These are phyloP conservation scores for Phytophthora megakarya DNA, from an alignment of 352 stramenopile species.

Conservation along the genomic window DNA sequence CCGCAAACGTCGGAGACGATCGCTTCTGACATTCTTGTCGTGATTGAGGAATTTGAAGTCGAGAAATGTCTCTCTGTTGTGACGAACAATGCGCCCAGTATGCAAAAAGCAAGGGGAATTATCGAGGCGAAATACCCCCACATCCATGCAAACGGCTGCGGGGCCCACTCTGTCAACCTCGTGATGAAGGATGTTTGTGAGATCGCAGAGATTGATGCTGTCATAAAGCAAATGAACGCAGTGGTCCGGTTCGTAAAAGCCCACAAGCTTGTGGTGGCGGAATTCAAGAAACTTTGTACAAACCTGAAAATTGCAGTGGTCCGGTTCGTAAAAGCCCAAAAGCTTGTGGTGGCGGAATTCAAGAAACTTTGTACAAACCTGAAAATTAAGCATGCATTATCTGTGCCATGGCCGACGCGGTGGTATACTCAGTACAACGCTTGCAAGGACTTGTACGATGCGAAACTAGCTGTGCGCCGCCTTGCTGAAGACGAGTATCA, in stretches of 20 bases:
- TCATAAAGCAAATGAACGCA: not conserved
- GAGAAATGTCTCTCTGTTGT: not conserved
- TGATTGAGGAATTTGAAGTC: not conserved
- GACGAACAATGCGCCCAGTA: not conserved
- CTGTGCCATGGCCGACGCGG: not conserved
- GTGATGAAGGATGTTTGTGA: slow-evolving; percentile 6
- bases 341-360: not conserved
- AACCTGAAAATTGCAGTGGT: not conserved
- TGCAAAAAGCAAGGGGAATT: not conserved
- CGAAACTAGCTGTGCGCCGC: not conserved
- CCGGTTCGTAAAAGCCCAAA: not conserved
- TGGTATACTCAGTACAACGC: slow-evolving; percentile 3
- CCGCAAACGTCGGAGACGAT: not conserved
- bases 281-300: not conserved
- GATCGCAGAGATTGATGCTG: not conserved
- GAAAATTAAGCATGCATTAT: not conserved
- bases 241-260: not conserved
- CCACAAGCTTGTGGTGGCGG: not conserved
- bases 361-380: not conserved
- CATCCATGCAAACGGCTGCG: not conserved
- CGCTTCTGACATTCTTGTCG: not conserved
- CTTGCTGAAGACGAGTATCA: not conserved
- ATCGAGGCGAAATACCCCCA: not conserved
- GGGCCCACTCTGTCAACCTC: not conserved
- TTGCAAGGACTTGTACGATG: not conserved